phyloP scores from a whole-genome alignment of 73 alveolate genomes.

The Tetrahymena malaccensis region DNA sequence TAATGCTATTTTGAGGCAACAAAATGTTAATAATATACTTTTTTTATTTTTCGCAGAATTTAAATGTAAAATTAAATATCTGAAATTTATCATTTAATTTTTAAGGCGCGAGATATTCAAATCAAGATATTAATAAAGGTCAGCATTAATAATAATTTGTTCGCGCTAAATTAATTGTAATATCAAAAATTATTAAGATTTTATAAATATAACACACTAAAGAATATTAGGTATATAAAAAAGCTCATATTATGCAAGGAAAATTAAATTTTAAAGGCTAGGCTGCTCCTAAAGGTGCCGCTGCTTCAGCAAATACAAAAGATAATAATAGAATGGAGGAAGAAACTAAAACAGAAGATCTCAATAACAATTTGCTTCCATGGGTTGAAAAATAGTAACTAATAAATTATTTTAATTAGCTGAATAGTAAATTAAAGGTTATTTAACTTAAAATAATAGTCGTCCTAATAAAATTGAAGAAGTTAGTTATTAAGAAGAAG shows the following conservation, averaged over 20 bases:
- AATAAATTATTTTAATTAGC: background rate
- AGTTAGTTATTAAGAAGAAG: constrained; percentile 69
- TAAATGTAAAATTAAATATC: background rate
- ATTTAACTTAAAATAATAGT: constrained; percentile 1
- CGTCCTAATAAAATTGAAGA: constrained; percentile 65
- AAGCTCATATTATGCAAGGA: background rate
- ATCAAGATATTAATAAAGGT: background rate
- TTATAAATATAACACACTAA: background rate
- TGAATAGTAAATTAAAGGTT: background rate
- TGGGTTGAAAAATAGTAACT: constrained; percentile 43
- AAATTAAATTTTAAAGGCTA: background rate
- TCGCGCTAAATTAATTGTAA: background rate
- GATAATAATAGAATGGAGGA: background rate
- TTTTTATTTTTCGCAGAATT: background rate
- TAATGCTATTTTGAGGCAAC: too few species aligned
- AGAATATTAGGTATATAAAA: background rate
- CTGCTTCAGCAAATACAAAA: background rate
- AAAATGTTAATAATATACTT: too few species aligned
- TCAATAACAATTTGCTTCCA: constrained; percentile 1
- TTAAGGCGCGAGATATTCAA: background rate
- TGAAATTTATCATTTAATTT: background rate
- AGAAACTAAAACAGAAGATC: background rate
- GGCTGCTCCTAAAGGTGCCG: background rate
- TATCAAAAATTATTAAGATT: background rate
- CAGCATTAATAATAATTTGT: too few species aligned